Conservation (phyloP, 495 filamentous ascomycete species). For the Collariella sp. region DNA sequence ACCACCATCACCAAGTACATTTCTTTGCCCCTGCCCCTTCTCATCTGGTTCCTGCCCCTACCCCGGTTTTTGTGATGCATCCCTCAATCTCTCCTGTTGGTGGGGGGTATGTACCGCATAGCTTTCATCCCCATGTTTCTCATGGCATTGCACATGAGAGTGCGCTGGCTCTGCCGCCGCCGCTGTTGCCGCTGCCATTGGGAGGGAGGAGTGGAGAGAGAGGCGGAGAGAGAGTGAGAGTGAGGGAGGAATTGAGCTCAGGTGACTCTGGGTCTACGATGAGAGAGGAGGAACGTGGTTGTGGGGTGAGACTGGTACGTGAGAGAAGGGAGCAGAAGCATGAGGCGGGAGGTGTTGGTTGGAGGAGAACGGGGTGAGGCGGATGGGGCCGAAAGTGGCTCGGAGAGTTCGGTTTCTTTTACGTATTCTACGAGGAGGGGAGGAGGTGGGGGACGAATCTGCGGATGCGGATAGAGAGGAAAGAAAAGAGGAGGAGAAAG, state of each 20-base stretch:
- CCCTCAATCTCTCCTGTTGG: too few relatives aligned
- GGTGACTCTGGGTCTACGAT: too few relatives aligned
- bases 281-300: too few relatives aligned
- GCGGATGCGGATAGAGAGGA: background rate
- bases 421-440: background rate
- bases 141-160: too few relatives aligned
- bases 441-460: background rate
- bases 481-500: conserved; percentile 1
- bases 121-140: background rate
- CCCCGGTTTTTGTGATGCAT: conserved; percentile 17
- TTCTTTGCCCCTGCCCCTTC: conserved; percentile 1
- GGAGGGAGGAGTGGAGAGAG: background rate
- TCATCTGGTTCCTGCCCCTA: background rate
- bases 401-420: background rate
- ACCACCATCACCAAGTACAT: background rate
- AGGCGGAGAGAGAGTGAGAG: background rate
- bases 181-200: background rate
- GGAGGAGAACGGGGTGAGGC: background rate
- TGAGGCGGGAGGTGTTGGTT: background rate
- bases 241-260: too few relatives aligned
- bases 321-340: background rate
- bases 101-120: too few relatives aligned
- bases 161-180: background rate
- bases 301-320: too few relatives aligned
- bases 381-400: background rate